A percentile compares a stretch with the other conserved stretches of the same genome.
phyloP scores from a whole-genome alignment of 75 land plant species.

The Sequoia sempervirens region DNA sequence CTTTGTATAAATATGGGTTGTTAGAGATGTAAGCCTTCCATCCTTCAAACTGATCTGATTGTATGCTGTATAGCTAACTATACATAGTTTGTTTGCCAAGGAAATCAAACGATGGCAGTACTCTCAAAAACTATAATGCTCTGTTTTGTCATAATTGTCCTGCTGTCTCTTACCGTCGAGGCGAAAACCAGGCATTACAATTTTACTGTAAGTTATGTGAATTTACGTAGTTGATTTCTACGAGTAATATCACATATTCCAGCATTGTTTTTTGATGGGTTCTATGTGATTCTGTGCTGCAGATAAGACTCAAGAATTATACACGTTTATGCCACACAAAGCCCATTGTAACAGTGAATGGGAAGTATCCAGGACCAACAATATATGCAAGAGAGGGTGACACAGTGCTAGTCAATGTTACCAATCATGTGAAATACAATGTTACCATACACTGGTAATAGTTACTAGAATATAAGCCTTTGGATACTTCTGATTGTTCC shows the following conservation, averaged over 20 bases:
- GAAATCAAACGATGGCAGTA: not conserved
- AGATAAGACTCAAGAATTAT: not conserved
- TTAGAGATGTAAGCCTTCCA: not conserved
- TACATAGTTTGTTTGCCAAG: not conserved
- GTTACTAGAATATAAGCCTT: not conserved
- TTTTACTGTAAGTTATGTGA: not conserved
- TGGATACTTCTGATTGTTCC: not conserved
- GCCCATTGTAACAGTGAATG: slow-evolving; percentile 20
- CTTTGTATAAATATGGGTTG: not conserved
- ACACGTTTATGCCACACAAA: slow-evolving; percentile 7
- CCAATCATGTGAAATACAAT: slow-evolving; percentile 17
- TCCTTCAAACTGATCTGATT: not conserved
- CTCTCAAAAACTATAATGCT: not conserved
- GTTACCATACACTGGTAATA: slow-evolving; percentile 20
- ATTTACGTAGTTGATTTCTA: too few species aligned
- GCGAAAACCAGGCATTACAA: slow-evolving; percentile 3
- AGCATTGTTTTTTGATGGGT: not conserved
- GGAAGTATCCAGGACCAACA: slow-evolving; percentile 17
- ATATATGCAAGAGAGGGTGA: slow-evolving; percentile 22
- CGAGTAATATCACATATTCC: not conserved
- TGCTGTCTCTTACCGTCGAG: not conserved
- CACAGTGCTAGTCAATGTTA: slow-evolving; percentile 20
- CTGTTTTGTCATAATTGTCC: not conserved
- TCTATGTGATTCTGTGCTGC: not conserved
- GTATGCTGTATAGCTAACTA: not conserved